These are phyloP conservation scores for Geotrichum reessii DNA, from an alignment of 1,139 yeast genomes.

Conservation along the genomic window DNA sequence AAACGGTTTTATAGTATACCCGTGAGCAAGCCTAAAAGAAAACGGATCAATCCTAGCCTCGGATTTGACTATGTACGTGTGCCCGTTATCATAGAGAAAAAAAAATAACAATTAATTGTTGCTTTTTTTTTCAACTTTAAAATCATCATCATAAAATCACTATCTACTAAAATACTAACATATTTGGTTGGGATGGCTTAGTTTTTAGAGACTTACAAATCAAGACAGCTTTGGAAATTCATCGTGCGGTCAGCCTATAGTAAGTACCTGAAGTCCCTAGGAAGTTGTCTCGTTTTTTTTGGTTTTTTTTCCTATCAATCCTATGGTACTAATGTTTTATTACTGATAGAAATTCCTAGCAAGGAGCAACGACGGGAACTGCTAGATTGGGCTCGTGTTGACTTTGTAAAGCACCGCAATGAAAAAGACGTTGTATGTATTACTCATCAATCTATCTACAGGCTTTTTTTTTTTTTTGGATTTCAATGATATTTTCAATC, in stretches of 20 bases:
- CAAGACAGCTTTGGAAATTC: constrained; percentile 34
- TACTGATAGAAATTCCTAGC: constrained; percentile 18
- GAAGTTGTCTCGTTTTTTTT: too few relatives aligned
- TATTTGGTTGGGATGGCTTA: constrained; percentile 15
- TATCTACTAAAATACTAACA: background rate
- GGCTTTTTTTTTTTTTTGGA: background rate
- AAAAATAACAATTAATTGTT: too few relatives aligned
- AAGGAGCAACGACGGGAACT: constrained; percentile 30
- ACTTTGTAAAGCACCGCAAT: constrained; percentile 31
- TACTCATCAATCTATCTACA: background rate
- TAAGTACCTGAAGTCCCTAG: too few relatives aligned
- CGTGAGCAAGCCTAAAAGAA: background rate
- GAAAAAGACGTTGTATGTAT: constrained; percentile 29
- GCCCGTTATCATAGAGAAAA: background rate
- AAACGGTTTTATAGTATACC: background rate
- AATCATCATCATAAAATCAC: too few relatives aligned
- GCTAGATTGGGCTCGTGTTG: constrained; percentile 35
- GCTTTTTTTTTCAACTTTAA: too few relatives aligned
- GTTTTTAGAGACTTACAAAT: constrained; percentile 35
- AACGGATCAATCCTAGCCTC: constrained; percentile 9
- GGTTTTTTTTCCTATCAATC: background rate
- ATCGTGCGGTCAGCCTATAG: constrained; percentile 34
- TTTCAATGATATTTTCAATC: background rate
- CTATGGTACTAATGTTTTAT: background rate
- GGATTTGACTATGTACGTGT: constrained; percentile 25